Evolutionary conservation across 2,329 filamentous ascomycete genomes (phyloP), one percentile per base, ranked within the genome.

Genomic region (Byssoonygena ceratinophila): DNA sequence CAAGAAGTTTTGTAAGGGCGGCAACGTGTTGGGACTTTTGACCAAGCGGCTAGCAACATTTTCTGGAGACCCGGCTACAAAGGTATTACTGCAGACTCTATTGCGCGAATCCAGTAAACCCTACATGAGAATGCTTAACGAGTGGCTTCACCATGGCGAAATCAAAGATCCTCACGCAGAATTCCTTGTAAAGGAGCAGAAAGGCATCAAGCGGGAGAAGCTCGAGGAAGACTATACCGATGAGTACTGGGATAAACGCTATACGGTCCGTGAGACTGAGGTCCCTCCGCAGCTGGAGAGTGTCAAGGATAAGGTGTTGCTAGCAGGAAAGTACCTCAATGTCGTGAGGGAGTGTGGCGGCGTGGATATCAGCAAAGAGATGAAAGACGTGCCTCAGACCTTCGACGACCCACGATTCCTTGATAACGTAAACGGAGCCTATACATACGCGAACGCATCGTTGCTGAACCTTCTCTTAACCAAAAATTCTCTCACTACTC

Each of bases 171-270:
- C 90, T 0, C 91, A 97, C 66, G 80, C 83, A 1, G 92, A 98
- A 67, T 98, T 98, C 60, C 72, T 98, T 50, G 83, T 98, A 64
- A 94, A 94, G 64, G 92, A 97, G 67, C 88, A 95, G 61, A 94
- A 91, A 68, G 95, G 90, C 63, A 96, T 98, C 61, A 84, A 85
- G 54, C 81, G 92, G 37, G 92, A 97, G 66, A 80, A 87, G 54
- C 74, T 98, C 2, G 89, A 97, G 64, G 84, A 95, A 64, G 92
- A 98, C 67, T 98, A 97, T 63, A 98, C 91, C 0, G 92, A 98
- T 66, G 92, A 98, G 64, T 98, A 98, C 68, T 98, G 92, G 92
- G 92, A 98, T 67, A 88, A 94, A 64, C 80, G 92, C 57, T 98
- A 98, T 65, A 97, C 92, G 3, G 85, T 98, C 57, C 84, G 92